Percentiles rank a stretch among this genome's conserved stretches.
Conservation (phyloP, 2,329 filamentous ascomycete species). For the Helotiales sp. region DNA sequence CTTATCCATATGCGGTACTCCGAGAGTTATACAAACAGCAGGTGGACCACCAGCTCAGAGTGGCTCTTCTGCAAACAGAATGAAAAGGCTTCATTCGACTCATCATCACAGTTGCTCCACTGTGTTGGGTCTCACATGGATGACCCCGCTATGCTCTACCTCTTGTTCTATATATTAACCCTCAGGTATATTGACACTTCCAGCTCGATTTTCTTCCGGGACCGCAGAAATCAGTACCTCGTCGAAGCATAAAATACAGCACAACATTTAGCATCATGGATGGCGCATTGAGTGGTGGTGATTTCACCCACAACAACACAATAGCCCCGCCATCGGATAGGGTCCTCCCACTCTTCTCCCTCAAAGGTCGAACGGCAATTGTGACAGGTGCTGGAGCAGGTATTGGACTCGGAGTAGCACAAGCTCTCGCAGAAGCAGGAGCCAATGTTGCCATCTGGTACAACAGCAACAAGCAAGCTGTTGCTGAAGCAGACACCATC, state of each 20-base stretch:
- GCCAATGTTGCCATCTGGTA: slow-evolving; percentile 52
- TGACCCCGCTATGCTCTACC: neutral
- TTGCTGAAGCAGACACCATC: slow-evolving; percentile 61
- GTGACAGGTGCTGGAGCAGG: slow-evolving; percentile 46
- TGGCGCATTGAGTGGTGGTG: slow-evolving; percentile 37
- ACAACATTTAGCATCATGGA: slow-evolving; percentile 17
- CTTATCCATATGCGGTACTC: neutral
- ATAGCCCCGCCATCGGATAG: slow-evolving; percentile 43
- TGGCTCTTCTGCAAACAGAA: neutral
- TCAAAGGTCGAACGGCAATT: slow-evolving; percentile 56
- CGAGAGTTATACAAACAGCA: neutral
- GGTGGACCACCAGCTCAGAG: neutral
- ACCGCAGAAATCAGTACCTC: neutral
- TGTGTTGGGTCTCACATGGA: neutral
- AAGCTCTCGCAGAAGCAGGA: slow-evolving; percentile 45
- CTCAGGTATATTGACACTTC: neutral
- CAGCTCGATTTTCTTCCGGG: neutral
- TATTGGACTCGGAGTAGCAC: slow-evolving; percentile 46
- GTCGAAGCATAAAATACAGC: neutral
- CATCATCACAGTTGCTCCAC: neutral
- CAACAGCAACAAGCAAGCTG: slow-evolving; percentile 65
- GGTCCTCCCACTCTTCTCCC: slow-evolving; percentile 62
- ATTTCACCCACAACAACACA: slow-evolving; percentile 60
- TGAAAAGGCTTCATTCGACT: neutral
- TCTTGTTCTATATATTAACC: neutral